These are phyloP conservation scores for Talaromyces trachyspermus DNA, from an alignment of 495 filamentous ascomycete genomes.

Conservation along the genomic window DNA sequence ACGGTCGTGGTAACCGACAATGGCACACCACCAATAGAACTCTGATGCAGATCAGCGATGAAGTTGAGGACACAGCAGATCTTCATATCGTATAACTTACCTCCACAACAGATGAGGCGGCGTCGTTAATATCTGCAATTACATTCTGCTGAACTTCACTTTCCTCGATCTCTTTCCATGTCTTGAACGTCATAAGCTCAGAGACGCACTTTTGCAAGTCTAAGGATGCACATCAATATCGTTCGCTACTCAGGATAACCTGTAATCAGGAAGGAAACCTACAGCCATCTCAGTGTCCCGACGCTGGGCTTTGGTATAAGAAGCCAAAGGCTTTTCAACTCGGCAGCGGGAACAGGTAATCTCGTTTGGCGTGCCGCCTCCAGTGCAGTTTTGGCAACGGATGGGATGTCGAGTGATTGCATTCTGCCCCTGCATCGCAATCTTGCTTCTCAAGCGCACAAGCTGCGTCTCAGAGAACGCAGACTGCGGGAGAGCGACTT, in stretches of 20 bases:
- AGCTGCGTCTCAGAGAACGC: conserved; percentile 43
- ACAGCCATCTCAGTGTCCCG: conserved; percentile 39
- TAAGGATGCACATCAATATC: conserved; percentile 46
- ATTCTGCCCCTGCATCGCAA: conserved; percentile 5
- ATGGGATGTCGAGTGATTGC: conserved; percentile 11
- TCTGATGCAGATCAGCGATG: no score
- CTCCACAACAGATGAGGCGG: no score
- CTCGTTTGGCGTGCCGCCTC: conserved; percentile 21
- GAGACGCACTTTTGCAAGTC: no score
- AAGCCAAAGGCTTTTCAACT: conserved; percentile 33
- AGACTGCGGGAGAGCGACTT: conserved; percentile 26
- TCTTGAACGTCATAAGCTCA: no score
- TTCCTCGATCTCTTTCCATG: no score
- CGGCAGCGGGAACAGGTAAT: conserved; percentile 40
- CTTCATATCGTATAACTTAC: no score
- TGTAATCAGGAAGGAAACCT: conserved; percentile 6
- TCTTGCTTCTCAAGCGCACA: conserved; percentile 14
- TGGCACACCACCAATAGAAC: no score
- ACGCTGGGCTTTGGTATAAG: conserved; percentile 53
- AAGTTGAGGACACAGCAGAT: no score
- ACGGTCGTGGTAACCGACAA: no score
- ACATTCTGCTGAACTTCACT: no score
- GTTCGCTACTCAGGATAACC: conserved; percentile 7
- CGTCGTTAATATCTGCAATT: no score
- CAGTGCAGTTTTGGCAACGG: conserved; percentile 5